phyloP scores from a whole-genome alignment of 768 basidiomycete species.

The Russula sp. region DNA sequence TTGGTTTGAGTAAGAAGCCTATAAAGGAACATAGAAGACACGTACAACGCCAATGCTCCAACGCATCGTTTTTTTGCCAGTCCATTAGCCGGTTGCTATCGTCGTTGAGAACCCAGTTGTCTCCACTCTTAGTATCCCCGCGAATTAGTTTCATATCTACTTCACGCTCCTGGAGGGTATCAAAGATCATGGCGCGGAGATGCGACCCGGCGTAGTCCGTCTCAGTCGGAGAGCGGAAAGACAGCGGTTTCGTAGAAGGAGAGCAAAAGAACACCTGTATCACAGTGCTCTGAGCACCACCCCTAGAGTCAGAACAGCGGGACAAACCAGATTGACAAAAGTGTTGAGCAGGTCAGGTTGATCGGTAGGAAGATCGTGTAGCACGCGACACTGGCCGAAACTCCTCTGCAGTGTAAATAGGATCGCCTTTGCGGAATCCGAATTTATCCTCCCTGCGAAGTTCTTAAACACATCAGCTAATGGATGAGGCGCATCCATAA shows the following conservation, averaged over 20 bases:
- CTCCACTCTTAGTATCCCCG: constrained; percentile 31
- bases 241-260: constrained; percentile 41
- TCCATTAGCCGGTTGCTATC: constrained; percentile 50
- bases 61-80: constrained; percentile 57
- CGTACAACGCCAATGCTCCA: constrained; percentile 73
- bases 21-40: constrained; percentile 8
- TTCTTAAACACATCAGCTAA: constrained; percentile 43
- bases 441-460: constrained; percentile 66
- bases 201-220: constrained; percentile 64
- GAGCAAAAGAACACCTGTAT: constrained; percentile 80
- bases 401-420: constrained; percentile 57
- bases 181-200: constrained; percentile 55
- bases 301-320: neutral
- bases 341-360: constrained; percentile 42
- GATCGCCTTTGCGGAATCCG: constrained; percentile 57
- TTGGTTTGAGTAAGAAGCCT: neutral
- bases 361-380: constrained; percentile 57
- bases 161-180: constrained; percentile 32
- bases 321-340: constrained; percentile 68
- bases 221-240: constrained; percentile 48
- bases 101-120: constrained; percentile 55
- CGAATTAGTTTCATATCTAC: constrained; percentile 19
- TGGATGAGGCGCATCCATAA: neutral
- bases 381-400: constrained; percentile 77
- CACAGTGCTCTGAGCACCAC: neutral